These are phyloP conservation scores for Lentinula boryana DNA, from an alignment of 768 basidiomycete species.

Conservation along the genomic window DNA sequence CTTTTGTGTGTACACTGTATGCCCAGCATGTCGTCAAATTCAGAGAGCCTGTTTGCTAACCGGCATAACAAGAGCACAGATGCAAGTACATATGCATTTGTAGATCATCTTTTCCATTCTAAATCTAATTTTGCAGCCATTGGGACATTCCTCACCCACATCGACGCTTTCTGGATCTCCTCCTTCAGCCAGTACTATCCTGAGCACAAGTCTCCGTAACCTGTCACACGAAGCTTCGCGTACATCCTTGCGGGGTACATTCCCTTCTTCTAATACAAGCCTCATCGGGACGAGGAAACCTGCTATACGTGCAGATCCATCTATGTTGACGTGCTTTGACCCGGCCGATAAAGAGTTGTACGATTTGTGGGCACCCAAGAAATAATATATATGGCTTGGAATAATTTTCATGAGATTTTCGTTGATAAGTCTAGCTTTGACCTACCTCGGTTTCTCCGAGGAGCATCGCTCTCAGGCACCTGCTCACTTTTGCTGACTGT, in stretches of 20 bases:
- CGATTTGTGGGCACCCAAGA: conserved; percentile 30
- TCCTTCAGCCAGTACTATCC: background rate
- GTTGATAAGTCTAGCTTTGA: background rate
- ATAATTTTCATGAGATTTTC: conserved; percentile 3
- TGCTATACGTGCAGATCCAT: conserved; percentile 56
- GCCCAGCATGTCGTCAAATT: background rate
- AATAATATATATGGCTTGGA: background rate
- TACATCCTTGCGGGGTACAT: conserved; percentile 23
- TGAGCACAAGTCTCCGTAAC: conserved; percentile 4
- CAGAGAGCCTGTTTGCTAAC: conserved; percentile 4
- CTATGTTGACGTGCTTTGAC: conserved; percentile 71
- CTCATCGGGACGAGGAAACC: conserved; percentile 27
- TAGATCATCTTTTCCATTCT: no score
- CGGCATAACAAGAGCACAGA: conserved; percentile 2
- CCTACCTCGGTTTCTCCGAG: background rate
- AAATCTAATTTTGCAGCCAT: background rate
- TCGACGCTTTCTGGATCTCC: conserved; percentile 26
- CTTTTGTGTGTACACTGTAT: no score
- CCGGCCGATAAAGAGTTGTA: conserved; percentile 72
- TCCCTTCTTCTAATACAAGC: conserved; percentile 15
- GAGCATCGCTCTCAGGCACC: background rate
- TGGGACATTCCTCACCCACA: conserved; percentile 11
- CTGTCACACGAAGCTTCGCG: conserved; percentile 19
- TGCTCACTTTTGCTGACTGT: background rate
- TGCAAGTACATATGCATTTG: background rate